Base-by-base conservation (phyloP, 805 yeast species). In the Yamadazyma takamatsuzukensis region DNA sequence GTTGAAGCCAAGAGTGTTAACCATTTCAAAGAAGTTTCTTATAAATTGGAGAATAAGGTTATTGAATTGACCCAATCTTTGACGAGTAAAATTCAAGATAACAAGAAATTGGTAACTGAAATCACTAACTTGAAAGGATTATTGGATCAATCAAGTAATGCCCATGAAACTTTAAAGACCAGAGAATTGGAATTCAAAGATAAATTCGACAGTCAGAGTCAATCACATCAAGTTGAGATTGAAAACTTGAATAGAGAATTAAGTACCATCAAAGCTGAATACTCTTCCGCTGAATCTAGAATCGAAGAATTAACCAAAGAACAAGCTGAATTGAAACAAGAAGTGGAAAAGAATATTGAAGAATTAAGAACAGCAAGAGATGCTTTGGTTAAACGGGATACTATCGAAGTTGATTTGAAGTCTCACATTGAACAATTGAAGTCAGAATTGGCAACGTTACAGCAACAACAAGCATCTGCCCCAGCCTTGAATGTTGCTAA, bases 31-130 rank as follows among this genome's bases (percentile, higher is more conserved):
- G 96, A 90, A 56, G 95, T 86, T 24, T 88, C 95, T 49, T 93
- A 87, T 63, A 78, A 83, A 56, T 74, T 94, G 50, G 99, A 93
- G 60, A 93, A 93, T 61, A 93, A 94, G 70, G 97, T 94, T n/a
- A 88, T 93, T 44, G 95, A 89, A 59, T 75, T 93, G 47, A 90
- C 97, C 3, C 94, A 90, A 52, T 74, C 82, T 9, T 69, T 90
- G 40, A 77, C 95, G 0, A 62, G 78, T 22, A 84, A 86, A 56
- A 80, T 83, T 16, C 84, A 78, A 44, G 96, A 87, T 47, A 89
- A 89, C 59, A 82, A 81, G 64, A 74, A 72, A 40, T 69, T 90
- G 51, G 70, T 76, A 38, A 60, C 62, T 11, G 83, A 83, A 49
- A 74, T 89, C 30, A 71, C 74, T 11, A 53, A 49, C 36, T 56